phyloP scores from a whole-genome alignment of 2,329 filamentous ascomycete species.

The Colletotrichum noveboracense region DNA sequence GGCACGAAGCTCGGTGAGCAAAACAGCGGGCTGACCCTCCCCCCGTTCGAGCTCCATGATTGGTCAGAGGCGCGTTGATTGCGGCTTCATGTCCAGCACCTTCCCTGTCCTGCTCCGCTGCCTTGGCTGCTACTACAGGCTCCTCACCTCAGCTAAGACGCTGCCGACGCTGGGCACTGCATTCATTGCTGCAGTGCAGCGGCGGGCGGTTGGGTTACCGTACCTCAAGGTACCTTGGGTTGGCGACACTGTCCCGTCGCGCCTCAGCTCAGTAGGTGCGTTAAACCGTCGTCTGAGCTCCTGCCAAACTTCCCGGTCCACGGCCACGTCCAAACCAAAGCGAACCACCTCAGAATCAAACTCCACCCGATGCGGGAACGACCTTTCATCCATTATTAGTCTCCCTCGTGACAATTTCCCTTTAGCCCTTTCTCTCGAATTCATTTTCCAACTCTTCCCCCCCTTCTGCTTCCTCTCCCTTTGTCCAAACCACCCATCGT shows the following conservation, averaged over 20 bases:
- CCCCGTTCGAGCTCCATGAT: not conserved
- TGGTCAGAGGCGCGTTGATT: not conserved
- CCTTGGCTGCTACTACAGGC: not conserved
- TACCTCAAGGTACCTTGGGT: not conserved
- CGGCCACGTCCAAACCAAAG: not conserved
- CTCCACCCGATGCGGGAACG: slow-evolving; percentile 14
- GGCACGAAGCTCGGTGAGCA: not conserved
- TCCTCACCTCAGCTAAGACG: not conserved
- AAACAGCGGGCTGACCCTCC: not conserved
- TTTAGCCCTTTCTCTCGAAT: not conserved
- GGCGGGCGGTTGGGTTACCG: not conserved
- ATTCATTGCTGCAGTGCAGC: not conserved
- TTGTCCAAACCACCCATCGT: not conserved
- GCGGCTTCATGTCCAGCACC: not conserved
- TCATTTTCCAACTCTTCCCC: not conserved
- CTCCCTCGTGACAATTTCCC: slow-evolving; percentile 18
- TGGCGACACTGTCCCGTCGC: not conserved
- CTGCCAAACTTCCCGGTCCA: not conserved
- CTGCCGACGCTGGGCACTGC: slow-evolving; percentile 12
- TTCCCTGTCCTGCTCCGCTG: not conserved
- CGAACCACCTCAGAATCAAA: not conserved
- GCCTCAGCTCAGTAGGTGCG: not conserved
- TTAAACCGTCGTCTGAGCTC: slow-evolving; percentile 10
- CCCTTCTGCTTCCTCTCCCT: not conserved
- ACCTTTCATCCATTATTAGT: slow-evolving; percentile 17